These are phyloP conservation scores for Suillus weaverae DNA, from an alignment of 768 basidiomycete species.

Conservation along the genomic window DNA sequence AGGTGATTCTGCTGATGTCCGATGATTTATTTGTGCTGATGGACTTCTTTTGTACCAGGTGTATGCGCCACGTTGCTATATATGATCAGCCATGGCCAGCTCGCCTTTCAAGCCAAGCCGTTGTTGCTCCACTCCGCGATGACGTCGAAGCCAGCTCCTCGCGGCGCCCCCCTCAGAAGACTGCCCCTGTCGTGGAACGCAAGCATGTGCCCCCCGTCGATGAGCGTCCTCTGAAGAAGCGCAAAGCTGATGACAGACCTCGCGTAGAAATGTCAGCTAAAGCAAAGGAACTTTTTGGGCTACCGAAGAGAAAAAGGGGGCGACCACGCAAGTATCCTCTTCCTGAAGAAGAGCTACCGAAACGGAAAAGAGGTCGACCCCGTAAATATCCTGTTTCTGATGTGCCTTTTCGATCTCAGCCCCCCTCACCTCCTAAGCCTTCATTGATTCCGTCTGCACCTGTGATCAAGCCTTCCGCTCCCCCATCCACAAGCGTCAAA, in stretches of 20 bases:
- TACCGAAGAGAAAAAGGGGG: slow-evolving; percentile 33
- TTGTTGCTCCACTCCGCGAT: slow-evolving; percentile 49
- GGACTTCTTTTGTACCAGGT: slow-evolving; percentile 43
- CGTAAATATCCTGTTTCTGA: slow-evolving; percentile 27
- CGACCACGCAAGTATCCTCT: slow-evolving; percentile 37
- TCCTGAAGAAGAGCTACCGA: slow-evolving; percentile 28
- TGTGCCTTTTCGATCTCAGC: slow-evolving; percentile 13
- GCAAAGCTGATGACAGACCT: slow-evolving; percentile 43
- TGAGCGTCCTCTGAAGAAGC: slow-evolving; percentile 47
- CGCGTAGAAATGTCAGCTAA: slow-evolving; percentile 33
- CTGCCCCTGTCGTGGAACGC: slow-evolving; percentile 49
- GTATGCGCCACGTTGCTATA: slow-evolving; percentile 78
- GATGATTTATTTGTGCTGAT: slow-evolving; percentile 24
- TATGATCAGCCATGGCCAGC: slow-evolving; percentile 72
- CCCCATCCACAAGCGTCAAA: slow-evolving; percentile 21
- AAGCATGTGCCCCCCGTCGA: slow-evolving; percentile 50
- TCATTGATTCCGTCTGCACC: slow-evolving; percentile 13
- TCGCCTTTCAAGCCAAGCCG: slow-evolving; percentile 48
- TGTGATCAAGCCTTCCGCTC: slow-evolving; percentile 12
- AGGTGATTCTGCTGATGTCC: slow-evolving; percentile 44
- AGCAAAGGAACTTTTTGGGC: slow-evolving; percentile 33
- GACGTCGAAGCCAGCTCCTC: slow-evolving; percentile 34
- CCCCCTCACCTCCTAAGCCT: slow-evolving; percentile 14
- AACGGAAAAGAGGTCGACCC: slow-evolving; percentile 37
- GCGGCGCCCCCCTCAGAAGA: slow-evolving; percentile 52